These are phyloP conservation scores for Populus euphratica DNA, from an alignment of 345 rosid genomes.

Conservation along the genomic window DNA sequence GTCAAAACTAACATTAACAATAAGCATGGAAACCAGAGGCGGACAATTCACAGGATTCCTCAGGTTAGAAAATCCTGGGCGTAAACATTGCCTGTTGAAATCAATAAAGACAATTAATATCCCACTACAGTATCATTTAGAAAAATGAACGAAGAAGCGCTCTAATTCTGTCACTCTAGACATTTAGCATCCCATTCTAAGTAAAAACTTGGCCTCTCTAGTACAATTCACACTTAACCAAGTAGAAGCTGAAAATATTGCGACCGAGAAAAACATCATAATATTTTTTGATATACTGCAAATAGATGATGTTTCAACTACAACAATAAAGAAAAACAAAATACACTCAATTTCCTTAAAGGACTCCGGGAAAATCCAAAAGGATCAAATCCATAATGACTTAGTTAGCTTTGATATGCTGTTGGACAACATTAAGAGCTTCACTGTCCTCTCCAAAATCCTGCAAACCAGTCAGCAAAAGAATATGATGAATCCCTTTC, in stretches of 20 bases:
- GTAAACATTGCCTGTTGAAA: too few relatives aligned
- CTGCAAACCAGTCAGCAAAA: constrained; percentile 25
- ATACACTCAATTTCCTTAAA: not conserved
- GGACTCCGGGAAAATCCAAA: not conserved
- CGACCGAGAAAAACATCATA: not conserved
- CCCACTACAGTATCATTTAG: too few relatives aligned
- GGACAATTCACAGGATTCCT: constrained; percentile 20
- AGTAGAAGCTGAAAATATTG: not conserved
- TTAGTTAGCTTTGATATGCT: constrained; percentile 48
- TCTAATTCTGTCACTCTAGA: not conserved
- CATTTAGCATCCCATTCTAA: not conserved
- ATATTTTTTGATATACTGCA: not conserved
- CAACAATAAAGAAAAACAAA: not conserved
- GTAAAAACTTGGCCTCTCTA: not conserved
- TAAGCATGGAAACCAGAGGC: not conserved
- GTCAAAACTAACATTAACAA: not conserved
- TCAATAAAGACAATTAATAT: too few relatives aligned
- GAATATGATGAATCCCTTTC: not conserved
- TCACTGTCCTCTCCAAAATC: constrained; percentile 61
- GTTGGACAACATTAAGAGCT: constrained; percentile 47
- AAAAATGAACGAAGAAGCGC: not conserved
- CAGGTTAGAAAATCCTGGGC: not conserved
- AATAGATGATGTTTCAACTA: not conserved
- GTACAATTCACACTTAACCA: not conserved
- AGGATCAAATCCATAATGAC: not conserved